These are phyloP conservation scores for Metschnikowia lachancei DNA, from an alignment of 805 yeast genomes.

Conservation along the genomic window DNA sequence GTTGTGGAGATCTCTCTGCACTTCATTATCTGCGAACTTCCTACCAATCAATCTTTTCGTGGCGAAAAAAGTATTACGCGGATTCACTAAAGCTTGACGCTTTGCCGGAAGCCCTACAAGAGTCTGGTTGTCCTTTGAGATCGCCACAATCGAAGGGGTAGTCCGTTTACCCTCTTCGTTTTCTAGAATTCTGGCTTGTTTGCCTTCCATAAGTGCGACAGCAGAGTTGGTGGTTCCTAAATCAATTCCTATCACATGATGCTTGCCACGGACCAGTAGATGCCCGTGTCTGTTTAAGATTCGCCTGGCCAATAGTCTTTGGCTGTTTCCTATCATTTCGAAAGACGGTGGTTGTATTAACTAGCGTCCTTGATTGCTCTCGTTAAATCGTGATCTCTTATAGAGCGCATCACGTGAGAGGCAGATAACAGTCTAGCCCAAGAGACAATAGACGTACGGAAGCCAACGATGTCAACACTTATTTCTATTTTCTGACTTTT, in stretches of 20 bases:
- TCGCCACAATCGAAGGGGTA: slow-evolving; percentile 77
- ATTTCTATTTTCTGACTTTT: no score
- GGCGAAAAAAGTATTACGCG: slow-evolving; percentile 76
- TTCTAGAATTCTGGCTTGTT: slow-evolving; percentile 63
- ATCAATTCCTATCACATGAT: slow-evolving; percentile 70
- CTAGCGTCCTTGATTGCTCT: background rate
- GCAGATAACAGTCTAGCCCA: background rate
- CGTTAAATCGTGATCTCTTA: background rate
- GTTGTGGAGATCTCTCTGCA: slow-evolving; percentile 60
- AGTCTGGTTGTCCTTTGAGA: slow-evolving; percentile 33
- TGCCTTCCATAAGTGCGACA: slow-evolving; percentile 70
- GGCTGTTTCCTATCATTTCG: background rate
- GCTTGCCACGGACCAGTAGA: slow-evolving; percentile 19
- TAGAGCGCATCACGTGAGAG: slow-evolving; percentile 7
- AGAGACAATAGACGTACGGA: background rate
- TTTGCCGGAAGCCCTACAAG: slow-evolving; percentile 71
- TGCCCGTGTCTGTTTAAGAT: background rate
- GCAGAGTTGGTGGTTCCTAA: slow-evolving; percentile 87
- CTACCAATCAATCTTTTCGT: slow-evolving; percentile 81
- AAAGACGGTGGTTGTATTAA: background rate
- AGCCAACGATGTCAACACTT: no score
- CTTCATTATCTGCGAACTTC: slow-evolving; percentile 63
- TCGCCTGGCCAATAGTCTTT: background rate
- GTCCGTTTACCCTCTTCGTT: slow-evolving; percentile 78
- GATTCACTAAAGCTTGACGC: slow-evolving; percentile 73